Evolutionary conservation across 164 flowering plant genomes (phyloP).

Genomic region (Buxus sempervirens): DNA sequence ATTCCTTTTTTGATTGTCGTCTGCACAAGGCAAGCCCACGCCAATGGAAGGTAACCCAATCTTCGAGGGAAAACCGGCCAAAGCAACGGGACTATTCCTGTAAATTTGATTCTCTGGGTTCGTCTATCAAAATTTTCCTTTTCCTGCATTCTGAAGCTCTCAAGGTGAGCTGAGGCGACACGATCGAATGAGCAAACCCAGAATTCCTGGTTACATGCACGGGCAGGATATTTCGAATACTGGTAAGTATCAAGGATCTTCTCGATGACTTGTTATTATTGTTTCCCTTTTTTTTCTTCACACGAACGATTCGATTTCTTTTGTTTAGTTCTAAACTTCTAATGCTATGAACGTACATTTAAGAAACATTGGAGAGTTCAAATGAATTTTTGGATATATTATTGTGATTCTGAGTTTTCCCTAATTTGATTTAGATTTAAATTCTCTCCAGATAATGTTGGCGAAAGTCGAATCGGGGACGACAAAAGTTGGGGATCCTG

Average conservation of each 20-base stretch:
- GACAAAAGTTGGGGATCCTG: constrained; percentile 41
- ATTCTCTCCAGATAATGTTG: constrained; percentile 35
- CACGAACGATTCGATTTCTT: background rate
- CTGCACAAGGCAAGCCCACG: no score
- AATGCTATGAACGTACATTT: no score
- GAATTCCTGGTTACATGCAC: constrained; percentile 1
- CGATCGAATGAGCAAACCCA: constrained; percentile 1
- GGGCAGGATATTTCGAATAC: background rate
- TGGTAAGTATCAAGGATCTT: background rate
- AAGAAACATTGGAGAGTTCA: no score
- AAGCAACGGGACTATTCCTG: background rate
- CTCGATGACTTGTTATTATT: no score
- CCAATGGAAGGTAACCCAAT: no score
- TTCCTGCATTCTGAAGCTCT: background rate
- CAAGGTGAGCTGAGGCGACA: background rate
- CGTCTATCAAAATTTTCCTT: no score
- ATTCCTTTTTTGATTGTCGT: no score
- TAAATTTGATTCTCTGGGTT: background rate
- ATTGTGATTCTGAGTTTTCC: background rate
- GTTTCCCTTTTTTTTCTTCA: no score
- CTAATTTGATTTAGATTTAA: background rate
- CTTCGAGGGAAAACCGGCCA: background rate
- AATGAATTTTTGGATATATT: constrained; percentile 1
- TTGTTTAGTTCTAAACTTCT: background rate
- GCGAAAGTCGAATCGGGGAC: constrained; percentile 49